phyloP scores from a whole-genome alignment of 2,329 filamentous ascomycete species.

The Stachybotrys chartarum region DNA sequence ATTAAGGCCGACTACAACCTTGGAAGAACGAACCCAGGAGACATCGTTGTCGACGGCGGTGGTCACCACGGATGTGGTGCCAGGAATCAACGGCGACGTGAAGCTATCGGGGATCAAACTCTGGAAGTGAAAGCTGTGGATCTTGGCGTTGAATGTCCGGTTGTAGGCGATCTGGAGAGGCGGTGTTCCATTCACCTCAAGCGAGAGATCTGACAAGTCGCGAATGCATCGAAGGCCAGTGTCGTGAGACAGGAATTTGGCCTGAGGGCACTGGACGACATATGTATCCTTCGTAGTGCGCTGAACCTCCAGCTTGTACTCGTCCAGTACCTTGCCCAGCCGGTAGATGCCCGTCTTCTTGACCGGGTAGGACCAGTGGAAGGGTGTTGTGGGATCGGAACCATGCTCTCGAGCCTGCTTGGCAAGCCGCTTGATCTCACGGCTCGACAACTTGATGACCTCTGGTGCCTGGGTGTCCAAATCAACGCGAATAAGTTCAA shows the following conservation, averaged over 20 bases:
- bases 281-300: conserved; percentile 69
- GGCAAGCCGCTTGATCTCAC: conserved; percentile 68
- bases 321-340: conserved; percentile 78
- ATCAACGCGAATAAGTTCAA: conserved; percentile 84
- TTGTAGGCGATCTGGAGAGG: conserved; percentile 92
- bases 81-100: conserved; percentile 62
- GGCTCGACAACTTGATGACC: conserved; percentile 65
- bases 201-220: conserved; percentile 76
- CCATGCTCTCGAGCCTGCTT: conserved; percentile 60
- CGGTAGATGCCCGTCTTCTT: conserved; percentile 87
- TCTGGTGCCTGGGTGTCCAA: conserved; percentile 75
- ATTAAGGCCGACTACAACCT: conserved; percentile 75
- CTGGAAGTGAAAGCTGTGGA: conserved; percentile 83
- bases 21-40: conserved; percentile 73
- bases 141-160: conserved; percentile 74
- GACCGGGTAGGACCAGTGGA: conserved; percentile 64
- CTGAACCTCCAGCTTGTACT: conserved; percentile 90
- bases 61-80: conserved; percentile 50
- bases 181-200: conserved; percentile 82
- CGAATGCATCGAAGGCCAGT: conserved; percentile 68
- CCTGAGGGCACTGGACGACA: conserved; percentile 79
- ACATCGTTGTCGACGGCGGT: conserved; percentile 59
- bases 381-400: conserved; percentile 53
- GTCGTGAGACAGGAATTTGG: conserved; percentile 58
- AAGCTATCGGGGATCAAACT: conserved; percentile 88